Percentiles rank a stretch among this genome's conserved stretches.
Evolutionary conservation across 2,329 filamentous ascomycete species (phyloP).

Genomic region (Cadophora gregata): DNA sequence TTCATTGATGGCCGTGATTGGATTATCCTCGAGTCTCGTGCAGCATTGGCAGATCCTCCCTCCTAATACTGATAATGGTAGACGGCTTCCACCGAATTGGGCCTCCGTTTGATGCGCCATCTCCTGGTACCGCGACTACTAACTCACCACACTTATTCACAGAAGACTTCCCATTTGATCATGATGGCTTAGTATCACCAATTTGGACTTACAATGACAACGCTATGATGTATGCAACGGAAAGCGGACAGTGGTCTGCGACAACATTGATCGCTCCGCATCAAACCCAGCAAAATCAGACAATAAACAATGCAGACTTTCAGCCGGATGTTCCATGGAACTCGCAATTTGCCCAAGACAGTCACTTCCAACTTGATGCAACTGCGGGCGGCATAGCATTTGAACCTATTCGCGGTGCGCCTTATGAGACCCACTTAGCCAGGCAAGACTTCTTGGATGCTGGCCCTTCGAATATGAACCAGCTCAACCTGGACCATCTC

Average conservation of each 20-base stretch:
- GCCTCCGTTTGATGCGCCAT: slow-evolving; percentile 21
- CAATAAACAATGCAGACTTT: slow-evolving; percentile 13
- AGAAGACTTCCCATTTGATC: slow-evolving; percentile 29
- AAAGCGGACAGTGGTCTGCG: slow-evolving; percentile 26
- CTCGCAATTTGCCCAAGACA: slow-evolving; percentile 30
- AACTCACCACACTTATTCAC: slow-evolving; percentile 27
- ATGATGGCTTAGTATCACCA: slow-evolving; percentile 21
- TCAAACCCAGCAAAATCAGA: slow-evolving; percentile 24
- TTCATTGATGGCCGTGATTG: not conserved
- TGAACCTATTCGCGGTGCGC: slow-evolving; percentile 59
- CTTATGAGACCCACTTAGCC: slow-evolving; percentile 68
- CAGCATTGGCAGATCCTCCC: not conserved
- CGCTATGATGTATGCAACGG: slow-evolving; percentile 18
- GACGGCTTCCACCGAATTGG: slow-evolving; percentile 32
- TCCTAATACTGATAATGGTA: slow-evolving; percentile 24
- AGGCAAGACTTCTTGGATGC: slow-evolving; percentile 73
- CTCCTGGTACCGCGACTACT: slow-evolving; percentile 20
- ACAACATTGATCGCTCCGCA: slow-evolving; percentile 18
- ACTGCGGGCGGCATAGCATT: slow-evolving; percentile 47
- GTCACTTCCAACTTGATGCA: slow-evolving; percentile 26
- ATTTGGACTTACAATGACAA: slow-evolving; percentile 17
- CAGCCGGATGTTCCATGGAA: slow-evolving; percentile 36
- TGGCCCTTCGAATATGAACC: slow-evolving; percentile 13
- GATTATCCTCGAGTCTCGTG: not conserved
- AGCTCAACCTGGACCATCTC: slow-evolving; percentile 39